phyloP scores from a whole-genome alignment of 2,329 filamentous ascomycete genomes.

The Cladosporium sp. region DNA sequence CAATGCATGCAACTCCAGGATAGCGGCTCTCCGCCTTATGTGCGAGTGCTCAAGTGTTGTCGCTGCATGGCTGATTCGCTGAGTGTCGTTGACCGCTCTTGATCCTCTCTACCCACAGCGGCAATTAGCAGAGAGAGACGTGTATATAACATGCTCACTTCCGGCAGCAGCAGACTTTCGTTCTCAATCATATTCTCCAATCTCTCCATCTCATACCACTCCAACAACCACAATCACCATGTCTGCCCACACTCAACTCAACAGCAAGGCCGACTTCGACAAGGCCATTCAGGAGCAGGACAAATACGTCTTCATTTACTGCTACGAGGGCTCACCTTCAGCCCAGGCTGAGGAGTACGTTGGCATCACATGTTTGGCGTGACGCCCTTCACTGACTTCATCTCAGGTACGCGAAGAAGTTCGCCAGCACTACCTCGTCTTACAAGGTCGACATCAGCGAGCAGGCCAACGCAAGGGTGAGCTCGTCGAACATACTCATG shows the following conservation, averaged over 20 bases:
- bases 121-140: not conserved
- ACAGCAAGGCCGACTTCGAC: slow-evolving; percentile 36
- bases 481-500: not conserved
- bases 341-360: slow-evolving; percentile 36
- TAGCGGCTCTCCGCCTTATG: slow-evolving; percentile 18
- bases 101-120: slow-evolving; percentile 4
- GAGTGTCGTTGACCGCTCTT: slow-evolving; percentile 13
- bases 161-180: not conserved
- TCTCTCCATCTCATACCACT: not conserved
- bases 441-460: slow-evolving; percentile 35
- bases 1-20: slow-evolving; percentile 13
- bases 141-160: slow-evolving; percentile 11
- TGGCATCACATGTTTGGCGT: not conserved
- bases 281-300: slow-evolving; percentile 34
- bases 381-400: not conserved
- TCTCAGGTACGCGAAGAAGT: slow-evolving; percentile 34
- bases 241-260: slow-evolving; percentile 33
- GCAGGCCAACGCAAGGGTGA: slow-evolving; percentile 30
- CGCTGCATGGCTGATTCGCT: slow-evolving; percentile 4
- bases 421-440: slow-evolving; percentile 32
- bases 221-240: slow-evolving; percentile 20
- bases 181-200: not conserved
- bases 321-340: slow-evolving; percentile 32
- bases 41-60: not conserved
- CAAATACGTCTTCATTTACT: slow-evolving; percentile 39